A percentile compares a stretch with the other conserved stretches of the same genome.
phyloP scores from a whole-genome alignment of 768 basidiomycete species.

The Hericium rajendrae region DNA sequence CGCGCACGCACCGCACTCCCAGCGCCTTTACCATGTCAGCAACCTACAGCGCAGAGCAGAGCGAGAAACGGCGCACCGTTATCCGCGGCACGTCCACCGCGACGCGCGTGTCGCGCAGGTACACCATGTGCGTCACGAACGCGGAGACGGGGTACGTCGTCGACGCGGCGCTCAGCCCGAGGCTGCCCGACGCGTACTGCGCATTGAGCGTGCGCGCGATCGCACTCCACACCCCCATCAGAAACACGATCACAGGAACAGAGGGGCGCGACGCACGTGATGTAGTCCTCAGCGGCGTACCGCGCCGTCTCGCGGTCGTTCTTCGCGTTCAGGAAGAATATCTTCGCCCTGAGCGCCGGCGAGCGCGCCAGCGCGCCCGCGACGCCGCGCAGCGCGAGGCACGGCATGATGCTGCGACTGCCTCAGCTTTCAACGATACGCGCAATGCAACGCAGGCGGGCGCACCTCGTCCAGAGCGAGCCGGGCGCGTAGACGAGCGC shows the following conservation, averaged over 20 bases:
- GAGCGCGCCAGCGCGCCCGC: slow-evolving; percentile 72
- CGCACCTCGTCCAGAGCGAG: slow-evolving; percentile 53
- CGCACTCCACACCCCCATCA: background rate
- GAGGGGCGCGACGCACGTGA: too few species aligned
- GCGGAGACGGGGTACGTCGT: slow-evolving; percentile 68
- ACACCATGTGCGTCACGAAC: slow-evolving; percentile 80
- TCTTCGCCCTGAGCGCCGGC: slow-evolving; percentile 60
- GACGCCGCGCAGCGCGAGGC: slow-evolving; percentile 19
- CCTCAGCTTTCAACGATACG: slow-evolving; percentile 14
- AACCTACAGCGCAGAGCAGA: background rate
- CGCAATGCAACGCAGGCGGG: too few species aligned
- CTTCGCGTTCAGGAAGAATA: slow-evolving; percentile 73
- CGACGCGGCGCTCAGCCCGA: slow-evolving; percentile 48
- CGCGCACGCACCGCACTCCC: slow-evolving; percentile 50
- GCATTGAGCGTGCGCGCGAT: slow-evolving; percentile 49
- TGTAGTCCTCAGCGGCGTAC: too few species aligned
- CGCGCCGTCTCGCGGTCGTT: slow-evolving; percentile 44
- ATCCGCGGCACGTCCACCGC: slow-evolving; percentile 51
- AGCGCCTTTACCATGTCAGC: slow-evolving; percentile 29
- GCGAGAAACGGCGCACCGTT: slow-evolving; percentile 38
- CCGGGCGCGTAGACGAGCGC: slow-evolving; percentile 79
- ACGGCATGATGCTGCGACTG: too few species aligned
- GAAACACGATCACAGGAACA: too few species aligned
- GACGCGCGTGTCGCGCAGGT: slow-evolving; percentile 56
- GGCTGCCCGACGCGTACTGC: slow-evolving; percentile 37